Base-by-base conservation (phyloP, 306 rosid genomes). In the Castanopsis chinensis region DNA sequence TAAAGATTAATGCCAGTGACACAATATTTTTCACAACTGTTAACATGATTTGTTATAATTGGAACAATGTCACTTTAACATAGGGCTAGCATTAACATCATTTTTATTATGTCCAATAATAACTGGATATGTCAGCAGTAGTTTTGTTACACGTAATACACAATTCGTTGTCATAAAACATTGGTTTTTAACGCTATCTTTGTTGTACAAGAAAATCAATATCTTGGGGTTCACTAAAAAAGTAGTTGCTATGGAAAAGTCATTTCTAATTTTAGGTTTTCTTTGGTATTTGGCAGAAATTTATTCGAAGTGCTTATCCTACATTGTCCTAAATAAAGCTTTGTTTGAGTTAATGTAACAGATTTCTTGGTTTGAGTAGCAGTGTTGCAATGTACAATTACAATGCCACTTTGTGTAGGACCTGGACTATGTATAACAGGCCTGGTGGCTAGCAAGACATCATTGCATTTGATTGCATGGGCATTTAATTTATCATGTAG, bases 361-460 rank as follows among this genome's bases (percentile, higher is more conserved):
- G 21, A 23, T 23, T 59, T 27, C 65, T 3, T 25, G 65, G 20
- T 13, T 63, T 63, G 69, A 4, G 69, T 27, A 28, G 41, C 41
- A 30, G n/a, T 5, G 41, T 63, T 23, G 32, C 20, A 15, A 63
- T 19, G 41, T 27, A 14, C 69, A 37, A 37, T 37, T 37, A 37
- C 45, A 60, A 18, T 68, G 20, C 27, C 25, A 33, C 37, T 5
- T 68, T 28, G 4, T 33, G 72, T 68, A 30, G 52, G 70, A 64
- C 43, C 33, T 64, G 43, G 17, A 17, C 43, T 17, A 28, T 1
- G 4, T 17, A 45, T 64, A 0, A 6, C 43, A 64, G 70, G 23
- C 21, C 52, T n/a, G 27, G 45, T 64, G 71, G 21, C 71, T 64
- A 64, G 71, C 71, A 64, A 64, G 71, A 61, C 19, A 61, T 61